Base-by-base conservation (phyloP, 1,284 basidiomycete genomes). In the Rhodofomes roseus region DNA sequence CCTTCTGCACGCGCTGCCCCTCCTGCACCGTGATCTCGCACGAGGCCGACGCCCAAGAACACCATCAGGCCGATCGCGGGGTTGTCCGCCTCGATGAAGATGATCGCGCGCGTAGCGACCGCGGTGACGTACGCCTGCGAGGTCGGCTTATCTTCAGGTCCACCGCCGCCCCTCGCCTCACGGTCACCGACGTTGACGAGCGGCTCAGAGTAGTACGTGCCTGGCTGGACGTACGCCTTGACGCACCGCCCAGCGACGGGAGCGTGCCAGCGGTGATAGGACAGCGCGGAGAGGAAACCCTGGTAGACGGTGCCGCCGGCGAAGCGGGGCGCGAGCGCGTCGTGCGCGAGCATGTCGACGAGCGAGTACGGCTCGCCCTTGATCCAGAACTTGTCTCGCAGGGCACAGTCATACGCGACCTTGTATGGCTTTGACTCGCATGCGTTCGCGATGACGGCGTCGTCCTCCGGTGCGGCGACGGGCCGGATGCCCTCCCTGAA, bases 401-500 rank as follows among this genome's bases (percentile, higher is more conserved):
- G 65, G 27, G 76, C 51, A 4, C 77, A 75, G 46, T 77, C 60
- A 1, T 51, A 22, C 0, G 67, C 68, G 16, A 75, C 71, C 58
- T 74, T 73, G 66, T 81, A 77, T 11, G 76, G 63, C 36, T 71
- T 75, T 22, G 76, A 78, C 65, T 83, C 81, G 73, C 81, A 84
- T 1, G 77, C 70, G 63, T 74, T 78, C 53, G 84, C 46, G 12
- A 48, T 71, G 59, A 81, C 64, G 39, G 65, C 57, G 44, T 74
- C 62, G 62, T 80, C 67, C 11, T 77, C 71, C 0, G 77, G 74
- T 20, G 44, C 50, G 2, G 66, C 70, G 44, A 81, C 48, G 1
- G 80, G 77, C 41, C 82, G 79, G 34, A 74, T 65, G 1, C 73
- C 75, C 1, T 70, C 68, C 27, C 67, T 66, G 63, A 82, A 77